Evolutionary conservation across 306 rosid genomes (phyloP).

Genomic region (Rosa lucieae): DNA sequence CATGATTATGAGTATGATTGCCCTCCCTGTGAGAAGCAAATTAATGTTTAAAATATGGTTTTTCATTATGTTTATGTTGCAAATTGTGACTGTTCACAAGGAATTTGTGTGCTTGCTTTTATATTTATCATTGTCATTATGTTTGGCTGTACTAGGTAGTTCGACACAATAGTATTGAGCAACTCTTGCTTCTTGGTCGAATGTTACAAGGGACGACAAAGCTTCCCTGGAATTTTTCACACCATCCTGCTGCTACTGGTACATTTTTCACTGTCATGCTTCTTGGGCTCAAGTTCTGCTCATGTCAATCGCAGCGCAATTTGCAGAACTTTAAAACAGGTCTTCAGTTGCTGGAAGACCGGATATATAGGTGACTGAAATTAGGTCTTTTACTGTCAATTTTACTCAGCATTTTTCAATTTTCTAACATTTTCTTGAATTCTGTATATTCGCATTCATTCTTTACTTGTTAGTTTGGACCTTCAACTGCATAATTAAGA

Average conservation of each 20-base stretch:
- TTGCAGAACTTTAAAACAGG: constrained; percentile 80
- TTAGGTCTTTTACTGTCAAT: constrained; percentile 13
- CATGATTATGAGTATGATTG: not conserved
- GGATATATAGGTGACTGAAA: constrained; percentile 66
- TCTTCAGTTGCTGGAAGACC: constrained; percentile 91
- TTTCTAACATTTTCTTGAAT: constrained; percentile 16
- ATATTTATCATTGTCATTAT: constrained; percentile 24
- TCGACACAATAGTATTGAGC: constrained; percentile 96
- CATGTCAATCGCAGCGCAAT: constrained; percentile 88
- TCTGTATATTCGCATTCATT: not conserved
- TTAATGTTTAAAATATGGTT: not conserved
- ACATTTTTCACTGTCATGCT: constrained; percentile 94
- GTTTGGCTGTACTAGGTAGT: constrained; percentile 56
- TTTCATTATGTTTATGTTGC: not conserved
- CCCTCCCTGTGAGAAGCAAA: not conserved
- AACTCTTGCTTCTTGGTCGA: constrained; percentile 93
- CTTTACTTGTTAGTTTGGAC: not conserved
- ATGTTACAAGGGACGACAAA: constrained; percentile 94
- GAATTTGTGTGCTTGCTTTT: not conserved
- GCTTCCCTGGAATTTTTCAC: constrained; percentile 85
- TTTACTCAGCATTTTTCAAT: constrained; percentile 29
- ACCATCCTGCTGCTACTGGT: constrained; percentile 96
- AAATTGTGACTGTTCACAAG: not conserved
- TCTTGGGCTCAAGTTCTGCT: constrained; percentile 95
- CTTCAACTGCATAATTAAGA: not conserved